These are phyloP conservation scores for Punctularia strigosozonata DNA, from an alignment of 768 basidiomycete genomes.

Conservation along the genomic window DNA sequence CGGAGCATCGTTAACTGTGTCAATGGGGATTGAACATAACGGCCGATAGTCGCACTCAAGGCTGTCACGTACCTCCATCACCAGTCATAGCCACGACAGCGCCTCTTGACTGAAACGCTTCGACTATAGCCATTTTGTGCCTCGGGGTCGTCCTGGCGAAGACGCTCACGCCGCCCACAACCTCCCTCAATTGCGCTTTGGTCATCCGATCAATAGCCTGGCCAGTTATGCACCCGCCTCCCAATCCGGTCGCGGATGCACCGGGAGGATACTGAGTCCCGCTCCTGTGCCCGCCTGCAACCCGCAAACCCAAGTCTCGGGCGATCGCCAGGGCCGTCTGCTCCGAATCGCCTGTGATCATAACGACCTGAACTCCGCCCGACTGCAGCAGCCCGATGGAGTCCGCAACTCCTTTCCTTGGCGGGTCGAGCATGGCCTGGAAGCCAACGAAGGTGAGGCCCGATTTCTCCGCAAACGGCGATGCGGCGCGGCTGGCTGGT, in stretches of 20 bases:
- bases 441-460: conserved; percentile 80
- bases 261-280: background rate
- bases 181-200: conserved; percentile 69
- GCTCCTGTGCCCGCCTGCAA: conserved; percentile 31
- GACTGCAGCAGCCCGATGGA: conserved; percentile 70
- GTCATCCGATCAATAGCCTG: conserved; percentile 78
- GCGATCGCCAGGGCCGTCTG: conserved; percentile 86
- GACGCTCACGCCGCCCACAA: conserved; percentile 73
- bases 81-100: conserved; percentile 96
- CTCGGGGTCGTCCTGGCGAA: conserved; percentile 94
- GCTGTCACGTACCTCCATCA: conserved; percentile 61
- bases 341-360: conserved; percentile 96
- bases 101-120: conserved; percentile 84
- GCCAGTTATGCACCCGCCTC: conserved; percentile 49
- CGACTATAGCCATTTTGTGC: conserved; percentile 96
- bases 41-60: conserved; percentile 1
- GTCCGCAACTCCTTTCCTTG: conserved; percentile 86
- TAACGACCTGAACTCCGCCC: conserved; percentile 91
- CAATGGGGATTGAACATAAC: background rate
- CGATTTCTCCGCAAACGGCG: conserved; percentile 22
- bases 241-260: background rate
- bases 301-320: conserved; percentile 67
- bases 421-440: conserved; percentile 93
- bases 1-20: conserved; percentile 84
- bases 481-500: conserved; percentile 7